Base-by-base conservation (phyloP, 192 early-diverging fungal species). In the Podochytrium sp. region DNA sequence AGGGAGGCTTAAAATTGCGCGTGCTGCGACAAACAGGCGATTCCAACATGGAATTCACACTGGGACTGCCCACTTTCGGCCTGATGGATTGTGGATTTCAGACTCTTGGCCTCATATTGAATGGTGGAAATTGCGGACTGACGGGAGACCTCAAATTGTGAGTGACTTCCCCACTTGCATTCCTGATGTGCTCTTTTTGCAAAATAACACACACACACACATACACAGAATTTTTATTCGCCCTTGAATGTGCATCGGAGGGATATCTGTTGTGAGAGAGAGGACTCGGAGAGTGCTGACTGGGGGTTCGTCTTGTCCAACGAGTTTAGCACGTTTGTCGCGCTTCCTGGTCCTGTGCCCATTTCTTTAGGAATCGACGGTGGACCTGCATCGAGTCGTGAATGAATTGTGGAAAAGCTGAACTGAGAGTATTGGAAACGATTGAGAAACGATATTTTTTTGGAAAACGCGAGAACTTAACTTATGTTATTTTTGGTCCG, bases 51-150 rank as follows among this genome's bases (percentile, higher is more conserved):
- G 63, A 29, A 41, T 7, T 12, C 7, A 47, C 38, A 27, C 18
- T 65, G 63, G 63, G 16, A 25, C 6, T 41, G 63, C 63, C 2
- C 14, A 6, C 1, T 65, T 65, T 32, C 20, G 14, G 29, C 20
- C 12, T 47, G n/a, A 65, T 47, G 63, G 63, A 12, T 16, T 65
- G n/a, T 65, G 38, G 38, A 47, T 39, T 65, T 47, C 41, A 30
- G 63, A 65, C 20, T 14, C 30, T 25, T 65, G 63, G 63, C 63
- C 63, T 47, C 63, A 65, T 65, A 10, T 20, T n/a, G 63, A 65
- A 23, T 65, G 38, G 38, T 65, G 63, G 63, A 65, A 35, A 30
- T 18, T 65, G 14, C 23, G 63, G 18, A 38, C 25, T 16, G 63
- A 65, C 16, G 63, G 63, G 41, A 2, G 63, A 32, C 63, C 63